phyloP scores from a whole-genome alignment of 2,329 filamentous ascomycete genomes.

The Dichotomopilus funicola region DNA sequence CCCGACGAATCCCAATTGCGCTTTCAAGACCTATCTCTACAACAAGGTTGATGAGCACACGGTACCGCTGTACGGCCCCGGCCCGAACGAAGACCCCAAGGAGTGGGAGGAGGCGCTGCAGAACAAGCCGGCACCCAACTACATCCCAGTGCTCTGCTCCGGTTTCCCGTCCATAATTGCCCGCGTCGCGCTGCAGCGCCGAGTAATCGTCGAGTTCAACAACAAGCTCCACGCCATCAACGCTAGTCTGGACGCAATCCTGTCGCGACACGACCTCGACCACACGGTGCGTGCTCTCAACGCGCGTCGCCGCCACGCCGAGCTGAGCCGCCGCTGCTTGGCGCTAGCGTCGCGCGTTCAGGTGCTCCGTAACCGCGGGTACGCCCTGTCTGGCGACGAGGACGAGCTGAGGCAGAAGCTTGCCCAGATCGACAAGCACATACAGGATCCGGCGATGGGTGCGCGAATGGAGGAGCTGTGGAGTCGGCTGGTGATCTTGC shows the following conservation, averaged over 20 bases:
- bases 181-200: constrained; percentile 65
- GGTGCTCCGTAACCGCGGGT: constrained; percentile 72
- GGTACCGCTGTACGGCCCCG: constrained; percentile 70
- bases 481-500: constrained; percentile 70
- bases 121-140: constrained; percentile 69
- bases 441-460: constrained; percentile 67
- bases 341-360: constrained; percentile 73
- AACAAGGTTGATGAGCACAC: constrained; percentile 70
- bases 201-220: constrained; percentile 63
- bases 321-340: constrained; percentile 66
- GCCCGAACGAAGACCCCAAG: constrained; percentile 62
- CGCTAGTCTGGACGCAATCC: constrained; percentile 61
- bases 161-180: constrained; percentile 68
- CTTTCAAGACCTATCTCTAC: constrained; percentile 81
- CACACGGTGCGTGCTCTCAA: constrained; percentile 68
- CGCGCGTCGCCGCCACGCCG: constrained; percentile 64
- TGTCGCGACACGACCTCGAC: constrained; percentile 69
- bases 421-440: constrained; percentile 58
- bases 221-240: constrained; percentile 74
- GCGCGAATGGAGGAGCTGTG: constrained; percentile 79
- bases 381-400: constrained; percentile 71
- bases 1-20: constrained; percentile 58
- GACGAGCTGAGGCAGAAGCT: constrained; percentile 71
- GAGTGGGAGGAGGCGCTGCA: constrained; percentile 81
- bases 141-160: constrained; percentile 68